Evolutionary conservation across 495 filamentous ascomycete species (phyloP).

Genomic region (Xylaria venustula): DNA sequence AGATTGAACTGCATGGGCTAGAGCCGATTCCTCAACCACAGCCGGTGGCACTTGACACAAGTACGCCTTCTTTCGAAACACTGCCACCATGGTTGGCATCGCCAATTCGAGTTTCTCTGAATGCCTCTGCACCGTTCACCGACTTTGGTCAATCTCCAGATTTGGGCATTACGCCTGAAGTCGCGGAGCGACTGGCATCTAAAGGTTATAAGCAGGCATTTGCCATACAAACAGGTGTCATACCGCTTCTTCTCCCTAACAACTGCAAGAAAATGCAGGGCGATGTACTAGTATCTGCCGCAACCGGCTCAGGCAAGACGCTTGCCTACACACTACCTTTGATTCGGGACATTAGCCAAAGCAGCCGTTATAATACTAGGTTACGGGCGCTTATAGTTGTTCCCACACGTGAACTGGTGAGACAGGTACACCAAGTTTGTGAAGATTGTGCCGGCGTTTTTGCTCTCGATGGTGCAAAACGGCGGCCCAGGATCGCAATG

Average conservation of each 20-base stretch:
- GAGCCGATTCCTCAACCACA: slow-evolving; percentile 77
- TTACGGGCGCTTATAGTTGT: slow-evolving; percentile 79
- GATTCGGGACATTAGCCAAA: slow-evolving; percentile 65
- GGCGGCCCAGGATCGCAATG: slow-evolving; percentile 68
- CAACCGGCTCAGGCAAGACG: slow-evolving; percentile 93
- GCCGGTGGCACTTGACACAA: slow-evolving; percentile 51
- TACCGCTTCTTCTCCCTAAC: slow-evolving; percentile 70
- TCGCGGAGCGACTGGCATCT: slow-evolving; percentile 54
- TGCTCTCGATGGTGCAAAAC: slow-evolving; percentile 48
- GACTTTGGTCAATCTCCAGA: slow-evolving; percentile 56
- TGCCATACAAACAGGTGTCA: slow-evolving; percentile 76
- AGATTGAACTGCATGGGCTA: slow-evolving; percentile 61
- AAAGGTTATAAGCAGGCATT: slow-evolving; percentile 74
- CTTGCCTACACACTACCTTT: slow-evolving; percentile 87
- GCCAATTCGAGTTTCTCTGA: slow-evolving; percentile 62
- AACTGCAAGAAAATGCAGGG: slow-evolving; percentile 55
- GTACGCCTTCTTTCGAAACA: slow-evolving; percentile 51
- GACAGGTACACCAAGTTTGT: slow-evolving; percentile 71
- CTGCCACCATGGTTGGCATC: slow-evolving; percentile 73
- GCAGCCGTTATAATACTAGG: slow-evolving; percentile 48
- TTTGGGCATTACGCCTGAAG: slow-evolving; percentile 43
- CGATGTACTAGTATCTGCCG: slow-evolving; percentile 83
- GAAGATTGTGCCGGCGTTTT: slow-evolving; percentile 60
- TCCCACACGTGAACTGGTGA: slow-evolving; percentile 85
- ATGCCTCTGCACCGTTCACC: slow-evolving; percentile 58